Evolutionary conservation across 345 rosid genomes (phyloP).

Genomic region (Populus davidiana): DNA sequence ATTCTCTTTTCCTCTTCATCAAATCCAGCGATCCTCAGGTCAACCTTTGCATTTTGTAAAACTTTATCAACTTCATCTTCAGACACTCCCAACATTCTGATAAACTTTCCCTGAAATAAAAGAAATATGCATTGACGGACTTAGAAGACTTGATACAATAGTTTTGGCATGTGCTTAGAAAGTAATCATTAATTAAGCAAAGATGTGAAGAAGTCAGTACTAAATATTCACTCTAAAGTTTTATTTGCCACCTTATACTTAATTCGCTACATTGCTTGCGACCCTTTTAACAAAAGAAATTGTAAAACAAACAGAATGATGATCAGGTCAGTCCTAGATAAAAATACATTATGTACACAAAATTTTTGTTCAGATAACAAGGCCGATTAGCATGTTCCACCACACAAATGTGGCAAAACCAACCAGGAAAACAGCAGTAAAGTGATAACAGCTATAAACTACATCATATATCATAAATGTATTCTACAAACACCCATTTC

Average conservation of each 20-base stretch:
- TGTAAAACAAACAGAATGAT: not conserved
- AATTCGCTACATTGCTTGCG: too few relatives aligned
- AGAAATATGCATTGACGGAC: conserved; percentile 12
- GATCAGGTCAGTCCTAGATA: too few relatives aligned
- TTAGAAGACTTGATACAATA: conserved; percentile 1
- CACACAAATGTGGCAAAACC: too few relatives aligned
- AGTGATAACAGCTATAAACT: too few relatives aligned
- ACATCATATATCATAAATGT: too few relatives aligned
- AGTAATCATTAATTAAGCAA: not conserved
- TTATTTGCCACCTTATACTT: too few relatives aligned
- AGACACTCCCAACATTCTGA: conserved; percentile 91
- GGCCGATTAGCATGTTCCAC: too few relatives aligned
- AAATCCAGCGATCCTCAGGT: conserved; percentile 80
- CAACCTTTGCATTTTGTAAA: conserved; percentile 44
- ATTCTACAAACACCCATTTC: too few relatives aligned
- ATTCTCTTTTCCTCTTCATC: conserved; percentile 83
- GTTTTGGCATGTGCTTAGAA: not conserved
- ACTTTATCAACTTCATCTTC: conserved; percentile 63
- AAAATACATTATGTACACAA: too few relatives aligned
- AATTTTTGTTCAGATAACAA: too few relatives aligned
- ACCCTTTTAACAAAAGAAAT: not conserved
- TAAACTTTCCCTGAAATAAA: conserved; percentile 53
- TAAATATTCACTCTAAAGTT: not conserved
- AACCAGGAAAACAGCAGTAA: too few relatives aligned
- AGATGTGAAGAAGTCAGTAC: not conserved